Evolutionary conservation across 192 early-diverging fungal genomes (phyloP).

Genomic region (Podila epicladia): DNA sequence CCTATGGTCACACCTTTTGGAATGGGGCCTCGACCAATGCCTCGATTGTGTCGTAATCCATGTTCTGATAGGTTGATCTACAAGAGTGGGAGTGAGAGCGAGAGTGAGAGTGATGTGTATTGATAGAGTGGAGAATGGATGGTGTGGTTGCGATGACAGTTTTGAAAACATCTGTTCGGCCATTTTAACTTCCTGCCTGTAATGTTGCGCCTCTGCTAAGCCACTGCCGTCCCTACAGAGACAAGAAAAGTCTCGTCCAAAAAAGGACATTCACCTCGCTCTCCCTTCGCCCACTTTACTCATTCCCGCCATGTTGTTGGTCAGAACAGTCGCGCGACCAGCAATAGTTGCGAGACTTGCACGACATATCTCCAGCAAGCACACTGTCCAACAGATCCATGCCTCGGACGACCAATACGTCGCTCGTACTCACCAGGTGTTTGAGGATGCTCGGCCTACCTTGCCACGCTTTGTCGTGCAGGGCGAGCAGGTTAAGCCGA

Average conservation of each 20-base stretch:
- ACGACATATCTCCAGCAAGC: neutral
- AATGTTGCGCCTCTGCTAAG: too few species aligned
- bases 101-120: neutral
- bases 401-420: slow-evolving; percentile 8
- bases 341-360: neutral
- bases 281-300: neutral
- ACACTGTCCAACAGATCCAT: neutral
- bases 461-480: slow-evolving; percentile 50
- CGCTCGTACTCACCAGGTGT: slow-evolving; percentile 13
- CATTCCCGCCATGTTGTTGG: neutral
- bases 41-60: slow-evolving; percentile 59
- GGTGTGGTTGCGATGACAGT: too few species aligned
- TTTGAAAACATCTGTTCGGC: too few species aligned
- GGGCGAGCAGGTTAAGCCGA: slow-evolving; percentile 46
- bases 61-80: neutral
- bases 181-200: too few species aligned
- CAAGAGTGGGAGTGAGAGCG: neutral
- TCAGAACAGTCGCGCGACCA: neutral
- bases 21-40: slow-evolving; percentile 72
- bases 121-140: neutral
- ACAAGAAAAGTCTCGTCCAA: too few species aligned
- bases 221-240: too few species aligned
- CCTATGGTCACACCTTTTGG: slow-evolving; percentile 54
- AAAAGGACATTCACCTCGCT: neutral
- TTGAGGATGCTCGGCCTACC: slow-evolving; percentile 25